Evolutionary conservation across 371 early-diverging fungal species (phyloP), one percentile per base, ranked within the genome.

Genomic region (Zopfochytrium polystomum): DNA sequence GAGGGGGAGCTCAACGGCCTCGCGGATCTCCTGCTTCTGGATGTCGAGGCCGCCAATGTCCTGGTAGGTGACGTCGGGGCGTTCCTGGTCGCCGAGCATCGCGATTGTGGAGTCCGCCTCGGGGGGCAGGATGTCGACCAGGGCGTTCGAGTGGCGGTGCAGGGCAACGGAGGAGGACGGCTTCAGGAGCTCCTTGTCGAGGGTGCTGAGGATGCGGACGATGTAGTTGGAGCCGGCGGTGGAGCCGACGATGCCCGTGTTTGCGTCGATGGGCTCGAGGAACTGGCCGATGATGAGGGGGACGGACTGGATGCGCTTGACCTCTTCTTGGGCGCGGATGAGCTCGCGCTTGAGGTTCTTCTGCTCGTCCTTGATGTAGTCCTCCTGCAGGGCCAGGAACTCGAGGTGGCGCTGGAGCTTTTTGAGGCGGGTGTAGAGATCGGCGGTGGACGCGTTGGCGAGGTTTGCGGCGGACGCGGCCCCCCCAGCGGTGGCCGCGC

Each of bases 21-120:
- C 99, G 31, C 98, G 87, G 63, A 99, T 99, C 75, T 99, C 99
- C 79, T 99, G 99, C 72, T 99, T 99, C 75, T 99, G 99, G 67
- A 90, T 90, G 76, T 99, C 99, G 62, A 99, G 80, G 45, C 99
- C 99, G 75, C 99, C 99, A 52, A 99, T 94, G 74, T 99, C 99
- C 42, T 90, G 76, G 74, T 99, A 99, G 34, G 91, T 76, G 42
- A 99, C 98, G 65, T 98, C 92, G 2, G 99, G 99, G 52, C 87
- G 89, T 76, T 99, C 99, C 52, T 94, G 89, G 25, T 92, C 84
- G 56, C 91, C 90, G 32, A 99, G 83, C 84, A 98, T 84, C 31
- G 97, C 87, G 72, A 99, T 98, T 58, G 91, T 90, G 55, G 93
- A 92, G 72, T 98, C 98, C 2, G 96, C 96, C 69, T 98, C 97